These are phyloP conservation scores for Smittium culicis DNA, from an alignment of 371 early-diverging fungal species.

Conservation along the genomic window DNA sequence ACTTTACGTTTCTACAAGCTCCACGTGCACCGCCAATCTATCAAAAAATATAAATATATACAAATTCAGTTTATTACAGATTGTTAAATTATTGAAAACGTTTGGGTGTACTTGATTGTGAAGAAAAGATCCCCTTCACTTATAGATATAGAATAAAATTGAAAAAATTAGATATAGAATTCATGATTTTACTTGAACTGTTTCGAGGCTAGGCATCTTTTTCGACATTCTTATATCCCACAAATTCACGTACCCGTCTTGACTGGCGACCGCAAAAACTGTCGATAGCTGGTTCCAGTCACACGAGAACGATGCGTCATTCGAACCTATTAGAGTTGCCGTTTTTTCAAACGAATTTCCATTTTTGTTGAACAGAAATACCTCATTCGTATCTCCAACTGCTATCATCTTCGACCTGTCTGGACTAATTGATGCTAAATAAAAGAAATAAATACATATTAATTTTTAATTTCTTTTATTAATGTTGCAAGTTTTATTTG, in stretches of 20 bases:
- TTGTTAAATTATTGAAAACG: too few species aligned
- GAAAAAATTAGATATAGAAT: too few species aligned
- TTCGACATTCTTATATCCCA: conserved; percentile 46
- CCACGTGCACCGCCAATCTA: background rate
- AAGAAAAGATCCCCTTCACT: too few species aligned
- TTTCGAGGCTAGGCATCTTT: conserved; percentile 27
- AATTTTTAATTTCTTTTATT: background rate
- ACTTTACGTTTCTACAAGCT: background rate
- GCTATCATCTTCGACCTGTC: conserved; percentile 54
- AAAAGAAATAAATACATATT: conserved; percentile 12
- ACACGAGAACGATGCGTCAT: conserved; percentile 49
- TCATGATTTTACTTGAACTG: conserved; percentile 41
- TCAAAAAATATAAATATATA: background rate
- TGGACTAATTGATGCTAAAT: conserved; percentile 50
- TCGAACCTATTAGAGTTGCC: conserved; percentile 17
- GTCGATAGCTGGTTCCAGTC: conserved; percentile 59
- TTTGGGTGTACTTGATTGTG: too few species aligned
- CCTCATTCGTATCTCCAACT: conserved; percentile 60
- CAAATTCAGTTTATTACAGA: background rate
- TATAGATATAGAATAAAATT: too few species aligned
- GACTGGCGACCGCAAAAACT: conserved; percentile 63
- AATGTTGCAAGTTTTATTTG: background rate
- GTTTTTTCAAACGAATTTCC: conserved; percentile 36
- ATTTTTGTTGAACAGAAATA: conserved; percentile 47
- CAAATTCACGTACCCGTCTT: conserved; percentile 60